Evolutionary conservation across 2,329 filamentous ascomycete genomes (phyloP).

Genomic region (Verruconis gallopava): DNA sequence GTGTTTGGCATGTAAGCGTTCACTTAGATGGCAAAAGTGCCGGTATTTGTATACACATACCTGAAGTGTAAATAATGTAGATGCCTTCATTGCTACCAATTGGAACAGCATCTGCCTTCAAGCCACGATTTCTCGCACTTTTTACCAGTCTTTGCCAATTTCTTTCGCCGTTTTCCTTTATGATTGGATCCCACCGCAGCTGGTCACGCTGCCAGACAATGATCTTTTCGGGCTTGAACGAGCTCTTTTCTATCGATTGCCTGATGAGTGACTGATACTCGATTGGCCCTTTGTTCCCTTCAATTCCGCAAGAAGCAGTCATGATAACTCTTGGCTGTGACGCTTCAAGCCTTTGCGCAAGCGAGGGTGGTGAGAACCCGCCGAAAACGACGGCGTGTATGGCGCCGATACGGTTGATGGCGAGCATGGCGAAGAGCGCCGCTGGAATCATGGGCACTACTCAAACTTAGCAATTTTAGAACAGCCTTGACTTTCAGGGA

Average conservation of each 20-base stretch:
- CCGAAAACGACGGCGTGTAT: conserved; percentile 90
- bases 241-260: conserved; percentile 54
- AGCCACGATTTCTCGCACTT: conserved; percentile 51
- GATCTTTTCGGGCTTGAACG: conserved; percentile 58
- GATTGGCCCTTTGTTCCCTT: conserved; percentile 67
- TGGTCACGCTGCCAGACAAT: conserved; percentile 78
- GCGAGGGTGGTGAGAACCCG: conserved; percentile 67
- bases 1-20: conserved; percentile 2
- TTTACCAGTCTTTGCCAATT: conserved; percentile 69
- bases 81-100: conserved; percentile 64
- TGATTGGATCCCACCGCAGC: conserved; percentile 58
- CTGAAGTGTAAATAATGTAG: conserved; percentile 85
- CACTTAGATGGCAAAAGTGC: background rate
- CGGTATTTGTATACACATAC: conserved; percentile 20
- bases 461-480: no score
- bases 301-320: conserved; percentile 85
- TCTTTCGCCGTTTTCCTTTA: conserved; percentile 54
- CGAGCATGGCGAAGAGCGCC: conserved; percentile 74
- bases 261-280: conserved; percentile 67
- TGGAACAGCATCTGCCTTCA: conserved; percentile 63
- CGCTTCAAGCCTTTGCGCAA: conserved; percentile 81
- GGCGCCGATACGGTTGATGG: conserved; percentile 67
- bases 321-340: conserved; percentile 63
- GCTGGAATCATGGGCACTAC: conserved; percentile 91
- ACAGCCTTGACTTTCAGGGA: no score